These are phyloP conservation scores for Pichia cactophila DNA, from an alignment of 1,139 yeast species.

Conservation along the genomic window DNA sequence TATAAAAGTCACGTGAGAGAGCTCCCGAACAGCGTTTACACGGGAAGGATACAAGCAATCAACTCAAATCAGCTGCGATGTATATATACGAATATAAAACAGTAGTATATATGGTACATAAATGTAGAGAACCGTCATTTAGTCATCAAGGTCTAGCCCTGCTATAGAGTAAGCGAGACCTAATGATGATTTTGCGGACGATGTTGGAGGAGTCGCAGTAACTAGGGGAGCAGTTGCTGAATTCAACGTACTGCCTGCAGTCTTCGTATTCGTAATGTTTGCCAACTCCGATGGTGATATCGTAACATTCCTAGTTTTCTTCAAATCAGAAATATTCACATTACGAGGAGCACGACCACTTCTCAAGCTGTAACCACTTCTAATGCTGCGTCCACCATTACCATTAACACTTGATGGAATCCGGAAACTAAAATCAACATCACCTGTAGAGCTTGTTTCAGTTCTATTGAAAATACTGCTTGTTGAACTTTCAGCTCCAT, in stretches of 20 bases:
- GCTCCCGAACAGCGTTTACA: too few species aligned
- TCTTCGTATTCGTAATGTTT: slow-evolving; percentile 5
- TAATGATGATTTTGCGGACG: not conserved
- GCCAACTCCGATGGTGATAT: slow-evolving; percentile 2
- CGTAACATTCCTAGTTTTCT: not conserved
- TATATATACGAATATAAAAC: too few species aligned
- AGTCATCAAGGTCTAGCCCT: slow-evolving; percentile 20
- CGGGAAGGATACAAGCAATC: not conserved
- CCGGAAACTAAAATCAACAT: not conserved
- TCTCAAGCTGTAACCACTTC: slow-evolving; percentile 8
- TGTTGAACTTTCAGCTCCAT: not conserved
- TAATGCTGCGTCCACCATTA: slow-evolving; percentile 3
- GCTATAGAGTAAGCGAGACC: slow-evolving; percentile 24
- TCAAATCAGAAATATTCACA: slow-evolving; percentile 7
- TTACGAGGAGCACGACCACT: slow-evolving; percentile 6
- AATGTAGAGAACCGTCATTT: not conserved
- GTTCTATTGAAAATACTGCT: not conserved
- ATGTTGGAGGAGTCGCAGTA: not conserved
- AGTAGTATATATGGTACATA: not conserved
- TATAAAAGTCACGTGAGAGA: not conserved
- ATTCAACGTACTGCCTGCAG: not conserved
- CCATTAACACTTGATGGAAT: not conserved
- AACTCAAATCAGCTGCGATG: too few species aligned
- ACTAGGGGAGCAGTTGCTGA: not conserved
- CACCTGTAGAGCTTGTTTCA: slow-evolving; percentile 1